Base-by-base conservation (phyloP, 495 filamentous ascomycete genomes). In the Haplographium delicatum region DNA sequence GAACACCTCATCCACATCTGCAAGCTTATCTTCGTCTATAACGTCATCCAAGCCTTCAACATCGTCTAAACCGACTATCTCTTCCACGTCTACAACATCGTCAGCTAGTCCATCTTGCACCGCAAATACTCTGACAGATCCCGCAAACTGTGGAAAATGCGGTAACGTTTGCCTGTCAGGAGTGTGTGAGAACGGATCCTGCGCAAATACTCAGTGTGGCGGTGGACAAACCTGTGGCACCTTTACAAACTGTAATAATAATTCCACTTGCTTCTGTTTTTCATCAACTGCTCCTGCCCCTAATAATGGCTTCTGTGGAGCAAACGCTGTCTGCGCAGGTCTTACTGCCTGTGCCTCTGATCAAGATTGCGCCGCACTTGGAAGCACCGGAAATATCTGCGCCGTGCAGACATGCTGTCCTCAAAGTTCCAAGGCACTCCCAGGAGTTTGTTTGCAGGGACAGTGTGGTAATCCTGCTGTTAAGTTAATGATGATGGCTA, bases 181-280 rank as follows among this genome's bases (percentile, higher is more conserved):
- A 8, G 24, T 38, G 22, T 53, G 50, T 24, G 18, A 35, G 15
- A 39, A 33, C 23, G 50, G 50, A 13, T 8, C 20, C 6, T 53
- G 50, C 18, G 37, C 41, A 22, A 16, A 6, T 19, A 19, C 22
- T 15, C 8, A 9, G 18, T 54, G 51, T 22, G n/a, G n/a, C 15
- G 7, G 15, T 6, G 51, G 23, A 1, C 33, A 45, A 40, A 41
- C 43, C 5, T 54, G 51, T 23, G 51, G 37, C 33, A 38, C 18
- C 3, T 39, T 52, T 22, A 52, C 30, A 10, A 52, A 45, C 23
- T 52, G 43, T 26, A 47, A 45, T 13, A 19, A 10, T 9, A 48
- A 48, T 20, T 23, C 24, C 24, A 26, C 15, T 13, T 54, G 51
- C 28, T 54, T 40, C 34, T 54, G 51, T 27, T 54, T 54, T 26